Percentiles rank a stretch among this genome's conserved stretches.
These are phyloP conservation scores for Irineochytrium annulatum DNA, from an alignment of 192 early-diverging fungal genomes.

Conservation along the genomic window DNA sequence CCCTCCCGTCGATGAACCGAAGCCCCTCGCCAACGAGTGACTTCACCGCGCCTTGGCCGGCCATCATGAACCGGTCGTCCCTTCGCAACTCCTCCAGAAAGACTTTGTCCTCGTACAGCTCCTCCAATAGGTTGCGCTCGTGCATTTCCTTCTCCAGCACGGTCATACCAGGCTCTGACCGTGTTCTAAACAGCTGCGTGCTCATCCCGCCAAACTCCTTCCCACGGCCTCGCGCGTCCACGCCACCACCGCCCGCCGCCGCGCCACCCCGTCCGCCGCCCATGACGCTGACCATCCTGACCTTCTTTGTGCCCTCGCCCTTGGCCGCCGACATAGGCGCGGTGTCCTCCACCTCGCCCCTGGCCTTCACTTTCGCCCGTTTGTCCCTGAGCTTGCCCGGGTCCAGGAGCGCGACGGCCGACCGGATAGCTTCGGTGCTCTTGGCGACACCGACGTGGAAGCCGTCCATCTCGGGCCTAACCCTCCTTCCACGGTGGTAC, in stretches of 20 bases:
- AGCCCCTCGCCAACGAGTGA: constrained; percentile 29
- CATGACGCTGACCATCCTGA: constrained; percentile 20
- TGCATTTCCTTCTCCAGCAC: not conserved
- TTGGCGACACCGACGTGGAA: constrained; percentile 48
- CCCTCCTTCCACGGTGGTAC: constrained; percentile 38
- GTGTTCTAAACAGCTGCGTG: not conserved
- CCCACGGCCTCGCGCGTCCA: no score
- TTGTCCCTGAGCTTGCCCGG: constrained; percentile 13
- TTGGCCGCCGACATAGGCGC: not conserved
- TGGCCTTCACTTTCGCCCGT: constrained; percentile 10
- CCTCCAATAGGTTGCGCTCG: constrained; percentile 43
- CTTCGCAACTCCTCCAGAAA: constrained; percentile 28
- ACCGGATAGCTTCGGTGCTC: constrained; percentile 36
- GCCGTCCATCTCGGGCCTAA: constrained; percentile 39
- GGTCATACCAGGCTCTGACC: not conserved
- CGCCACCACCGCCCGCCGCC: not conserved
- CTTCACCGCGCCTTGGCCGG: constrained; percentile 13
- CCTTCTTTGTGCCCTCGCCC: constrained; percentile 3
- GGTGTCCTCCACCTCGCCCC: not conserved
- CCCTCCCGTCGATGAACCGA: constrained; percentile 28
- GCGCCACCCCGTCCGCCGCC: constrained; percentile 10
- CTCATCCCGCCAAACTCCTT: not conserved
- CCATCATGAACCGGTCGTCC: constrained; percentile 22
- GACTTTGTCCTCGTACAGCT: constrained; percentile 41
- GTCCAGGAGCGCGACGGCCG: constrained; percentile 29